Evolutionary conservation across 2,329 filamentous ascomycete genomes (phyloP).

Genomic region (Plenodomus tracheiphilus): DNA sequence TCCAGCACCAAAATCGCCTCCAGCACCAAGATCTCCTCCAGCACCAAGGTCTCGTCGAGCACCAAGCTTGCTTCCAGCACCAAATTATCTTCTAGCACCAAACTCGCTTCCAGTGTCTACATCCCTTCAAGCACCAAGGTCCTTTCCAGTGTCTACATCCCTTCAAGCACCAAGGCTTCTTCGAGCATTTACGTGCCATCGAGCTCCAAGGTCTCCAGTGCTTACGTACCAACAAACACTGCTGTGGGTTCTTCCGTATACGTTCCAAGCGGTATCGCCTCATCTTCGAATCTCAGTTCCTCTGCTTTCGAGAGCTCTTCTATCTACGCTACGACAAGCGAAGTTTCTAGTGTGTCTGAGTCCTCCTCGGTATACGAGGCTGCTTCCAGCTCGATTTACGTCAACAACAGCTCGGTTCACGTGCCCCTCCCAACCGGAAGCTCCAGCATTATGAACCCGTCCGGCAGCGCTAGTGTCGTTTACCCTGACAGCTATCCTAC

Average conservation of each 20-base stretch:
- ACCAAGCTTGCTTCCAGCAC: conserved; percentile 1
- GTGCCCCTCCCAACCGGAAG: not conserved
- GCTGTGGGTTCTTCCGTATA: not conserved
- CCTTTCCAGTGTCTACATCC: conserved; percentile 1
- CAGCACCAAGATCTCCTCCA: conserved; percentile 4
- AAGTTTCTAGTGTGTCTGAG: not conserved
- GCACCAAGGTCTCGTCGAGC: conserved; percentile 1
- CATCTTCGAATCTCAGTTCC: not conserved
- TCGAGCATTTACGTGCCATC: not conserved
- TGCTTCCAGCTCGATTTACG: not conserved
- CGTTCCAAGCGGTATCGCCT: not conserved
- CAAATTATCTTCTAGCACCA: too few species aligned
- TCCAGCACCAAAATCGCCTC: conserved; percentile 2
- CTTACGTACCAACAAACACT: not conserved
- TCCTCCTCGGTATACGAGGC: not conserved
- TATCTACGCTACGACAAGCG: conserved; percentile 2
- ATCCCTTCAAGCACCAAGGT: too few species aligned
- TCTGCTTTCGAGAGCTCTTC: not conserved
- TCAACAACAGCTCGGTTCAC: conserved; percentile 7
- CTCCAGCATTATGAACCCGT: not conserved
- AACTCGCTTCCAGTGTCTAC: not conserved
- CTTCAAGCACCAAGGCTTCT: conserved; percentile 2
- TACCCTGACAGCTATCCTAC: not conserved
- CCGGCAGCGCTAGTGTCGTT: not conserved
- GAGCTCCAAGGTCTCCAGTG: not conserved